phyloP scores from a whole-genome alignment of 2,329 filamentous ascomycete species.

The Arthrobotrys entomopaga region DNA sequence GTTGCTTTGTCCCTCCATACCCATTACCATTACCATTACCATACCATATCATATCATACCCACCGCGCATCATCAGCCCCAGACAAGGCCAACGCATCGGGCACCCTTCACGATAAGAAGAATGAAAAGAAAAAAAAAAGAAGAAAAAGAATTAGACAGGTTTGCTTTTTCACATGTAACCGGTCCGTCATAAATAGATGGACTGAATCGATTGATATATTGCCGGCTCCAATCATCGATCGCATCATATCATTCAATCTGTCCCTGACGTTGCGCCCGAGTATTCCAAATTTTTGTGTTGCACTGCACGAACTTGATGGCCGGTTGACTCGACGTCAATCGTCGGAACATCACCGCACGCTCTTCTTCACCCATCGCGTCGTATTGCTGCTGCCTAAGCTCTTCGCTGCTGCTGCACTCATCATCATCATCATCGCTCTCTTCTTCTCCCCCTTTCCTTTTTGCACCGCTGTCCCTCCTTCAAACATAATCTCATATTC shows the following conservation, averaged over 20 bases:
- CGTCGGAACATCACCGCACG: background rate
- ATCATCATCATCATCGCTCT: background rate
- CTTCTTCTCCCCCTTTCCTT: background rate
- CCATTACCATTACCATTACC: no score
- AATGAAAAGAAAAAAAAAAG: background rate
- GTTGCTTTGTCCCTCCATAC: conserved; percentile 4
- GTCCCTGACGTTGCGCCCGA: background rate
- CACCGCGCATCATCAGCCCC: background rate
- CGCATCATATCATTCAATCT: background rate
- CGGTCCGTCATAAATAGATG: background rate
- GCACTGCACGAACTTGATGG: conserved; percentile 18
- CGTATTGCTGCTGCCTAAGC: background rate
- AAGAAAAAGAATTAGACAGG: conserved; percentile 1
- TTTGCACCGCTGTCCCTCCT: background rate
- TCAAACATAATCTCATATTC: background rate
- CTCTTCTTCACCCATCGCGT: background rate
- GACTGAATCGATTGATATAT: background rate
- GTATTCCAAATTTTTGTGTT: conserved; percentile 41
- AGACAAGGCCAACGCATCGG: conserved; percentile 19
- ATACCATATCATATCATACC: no score
- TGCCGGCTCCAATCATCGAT: background rate
- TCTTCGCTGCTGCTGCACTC: background rate
- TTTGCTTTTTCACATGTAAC: conserved; percentile 8
- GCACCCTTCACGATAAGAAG: conserved; percentile 21
- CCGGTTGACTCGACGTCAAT: conserved; percentile 2